Percentiles rank a stretch among this genome's conserved stretches.
Evolutionary conservation across 2,329 filamentous ascomycete species (phyloP).

Genomic region (Paramyrothecium sp.): DNA sequence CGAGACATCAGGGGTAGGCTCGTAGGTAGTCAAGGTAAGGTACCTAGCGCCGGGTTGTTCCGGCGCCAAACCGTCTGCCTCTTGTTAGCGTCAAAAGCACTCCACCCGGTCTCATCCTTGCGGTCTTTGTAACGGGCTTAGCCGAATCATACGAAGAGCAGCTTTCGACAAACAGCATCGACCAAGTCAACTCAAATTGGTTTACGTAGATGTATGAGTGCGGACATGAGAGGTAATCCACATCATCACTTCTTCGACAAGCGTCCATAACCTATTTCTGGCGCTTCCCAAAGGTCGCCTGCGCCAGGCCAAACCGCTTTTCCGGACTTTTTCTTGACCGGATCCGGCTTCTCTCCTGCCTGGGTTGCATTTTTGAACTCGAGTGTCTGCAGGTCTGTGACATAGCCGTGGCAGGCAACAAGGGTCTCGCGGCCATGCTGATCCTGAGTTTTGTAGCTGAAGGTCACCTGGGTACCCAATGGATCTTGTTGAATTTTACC

Average conservation of each 20-base stretch:
- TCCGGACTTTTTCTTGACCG: constrained; percentile 5
- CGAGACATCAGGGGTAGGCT: no score
- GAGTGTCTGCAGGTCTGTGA: constrained; percentile 4
- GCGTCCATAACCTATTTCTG: not conserved
- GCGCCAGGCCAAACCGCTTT: constrained; percentile 8
- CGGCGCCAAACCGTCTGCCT: no score
- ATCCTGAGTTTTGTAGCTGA: constrained; percentile 9
- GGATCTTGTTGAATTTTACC: constrained; percentile 8
- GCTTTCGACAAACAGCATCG: no score
- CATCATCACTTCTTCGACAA: not conserved
- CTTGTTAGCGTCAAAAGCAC: no score
- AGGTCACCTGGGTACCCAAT: constrained; percentile 6
- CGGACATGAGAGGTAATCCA: no score
- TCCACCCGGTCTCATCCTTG: no score
- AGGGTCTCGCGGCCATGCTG: constrained; percentile 7
- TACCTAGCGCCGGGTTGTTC: no score
- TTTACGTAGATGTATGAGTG: no score
- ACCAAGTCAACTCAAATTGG: no score
- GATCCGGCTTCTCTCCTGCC: constrained; percentile 7
- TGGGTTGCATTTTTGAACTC: constrained; percentile 3
- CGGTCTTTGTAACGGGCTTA: no score
- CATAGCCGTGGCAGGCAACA: constrained; percentile 11
- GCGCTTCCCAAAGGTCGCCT: constrained; percentile 7
- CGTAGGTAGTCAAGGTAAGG: no score
- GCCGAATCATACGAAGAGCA: no score